These are phyloP conservation scores for Claviceps arundinis DNA, from an alignment of 2,329 filamentous ascomycete genomes.

Conservation along the genomic window DNA sequence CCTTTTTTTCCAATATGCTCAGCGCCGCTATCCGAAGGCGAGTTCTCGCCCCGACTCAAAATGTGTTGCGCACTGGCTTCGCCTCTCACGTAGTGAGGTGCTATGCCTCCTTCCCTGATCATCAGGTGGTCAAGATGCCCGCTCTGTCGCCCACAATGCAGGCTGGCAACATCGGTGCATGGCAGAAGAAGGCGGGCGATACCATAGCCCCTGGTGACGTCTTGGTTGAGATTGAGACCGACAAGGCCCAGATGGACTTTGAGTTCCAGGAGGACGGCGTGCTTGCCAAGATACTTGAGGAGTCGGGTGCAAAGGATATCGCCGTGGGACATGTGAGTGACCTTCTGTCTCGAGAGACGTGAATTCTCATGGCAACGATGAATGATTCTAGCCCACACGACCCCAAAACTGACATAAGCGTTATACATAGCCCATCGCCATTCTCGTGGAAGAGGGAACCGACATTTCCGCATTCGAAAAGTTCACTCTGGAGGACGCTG, in stretches of 20 bases:
- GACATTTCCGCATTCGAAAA: conserved; percentile 80
- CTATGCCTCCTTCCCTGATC: conserved; percentile 79
- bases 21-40: conserved; percentile 51
- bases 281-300: conserved; percentile 85
- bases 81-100: conserved; percentile 45
- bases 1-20: conserved; percentile 37
- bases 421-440: conserved; percentile 67
- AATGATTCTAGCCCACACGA: not conserved
- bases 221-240: conserved; percentile 94
- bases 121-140: conserved; percentile 95
- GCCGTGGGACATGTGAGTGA: conserved; percentile 80
- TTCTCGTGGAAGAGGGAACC: conserved; percentile 82
- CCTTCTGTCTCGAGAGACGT: conserved; percentile 2
- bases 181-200: conserved; percentile 97
- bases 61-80: conserved; percentile 37
- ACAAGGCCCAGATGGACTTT: conserved; percentile 99
- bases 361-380: too few relatives aligned
- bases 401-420: conserved; percentile 3
- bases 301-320: conserved; percentile 87
- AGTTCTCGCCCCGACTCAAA: conserved; percentile 37
- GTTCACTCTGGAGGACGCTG: conserved; percentile 82
- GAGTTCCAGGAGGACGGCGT: conserved; percentile 98
- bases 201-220: conserved; percentile 81
- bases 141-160: conserved; percentile 97
- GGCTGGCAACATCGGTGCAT: conserved; percentile 85